Base-by-base conservation (phyloP, 257 asterid species). In the Penstemon davidsonii region DNA sequence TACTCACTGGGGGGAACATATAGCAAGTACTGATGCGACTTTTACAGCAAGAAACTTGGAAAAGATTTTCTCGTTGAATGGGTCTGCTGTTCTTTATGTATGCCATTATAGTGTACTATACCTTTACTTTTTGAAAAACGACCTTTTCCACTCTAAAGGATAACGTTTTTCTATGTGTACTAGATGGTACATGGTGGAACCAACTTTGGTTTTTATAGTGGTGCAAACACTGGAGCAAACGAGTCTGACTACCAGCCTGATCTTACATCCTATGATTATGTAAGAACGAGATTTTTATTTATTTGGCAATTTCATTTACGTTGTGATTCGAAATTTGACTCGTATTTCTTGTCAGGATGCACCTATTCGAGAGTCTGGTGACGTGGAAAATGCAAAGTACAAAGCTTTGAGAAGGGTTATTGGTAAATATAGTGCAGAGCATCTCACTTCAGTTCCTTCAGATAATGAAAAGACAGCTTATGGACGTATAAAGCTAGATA, bases 131-230 rank as follows among this genome's bases (percentile, higher is more conserved):
- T 55, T 37, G 60, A 64, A 69, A 25, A 64, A 41, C 74, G 62
- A 47, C 55, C 63, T 11, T 69, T 75, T 41, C 47, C 63, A 47
- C 67, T 47, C 43, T 3, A 13, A 36, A 66, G 39, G 60, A 69
- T 68, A 46, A 55, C 46, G 15, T 13, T 6, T 75, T 51, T 25
- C 55, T 68, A 49, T 62, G 55, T 58, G 75, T 64, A 74, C 64
- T 73, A 93, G 97, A 93, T 93, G 99, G 96, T 79, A 10, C 99
- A 90, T 76, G 99, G 99, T 65, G 99, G 99, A 69, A 90, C 99
- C 12, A 93, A 93, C 80, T 88, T 87, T 61, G 97, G 97, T 60
- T 90, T 90, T 79, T 93, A 90, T 66, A 90, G 80, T 47, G 99
- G 97, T 80, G 99, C 99, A 61, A 93, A 93, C 71, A 86, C 95